Evolutionary conservation across 495 filamentous ascomycete species (phyloP).

Genomic region (Cercophora newfieldiana): DNA sequence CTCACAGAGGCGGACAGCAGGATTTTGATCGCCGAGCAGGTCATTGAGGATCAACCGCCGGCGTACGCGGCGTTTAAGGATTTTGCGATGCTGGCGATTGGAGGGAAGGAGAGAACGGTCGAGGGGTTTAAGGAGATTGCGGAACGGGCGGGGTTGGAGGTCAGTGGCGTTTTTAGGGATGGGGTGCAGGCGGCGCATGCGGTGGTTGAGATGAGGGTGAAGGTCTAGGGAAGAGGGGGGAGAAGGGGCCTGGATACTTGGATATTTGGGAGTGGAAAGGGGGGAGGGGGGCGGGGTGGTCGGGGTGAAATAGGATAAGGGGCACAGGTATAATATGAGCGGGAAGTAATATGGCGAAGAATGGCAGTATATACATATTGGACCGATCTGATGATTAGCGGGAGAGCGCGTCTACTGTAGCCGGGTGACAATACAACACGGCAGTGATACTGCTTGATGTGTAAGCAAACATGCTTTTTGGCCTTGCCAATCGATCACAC

Average conservation of each 20-base stretch:
- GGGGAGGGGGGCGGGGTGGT: background rate
- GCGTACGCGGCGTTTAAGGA: slow-evolving; percentile 38
- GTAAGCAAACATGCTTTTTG: background rate
- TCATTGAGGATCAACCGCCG: slow-evolving; percentile 29
- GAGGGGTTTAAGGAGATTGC: slow-evolving; percentile 31
- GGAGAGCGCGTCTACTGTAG: no score
- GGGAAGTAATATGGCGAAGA: no score
- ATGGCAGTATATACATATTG: no score
- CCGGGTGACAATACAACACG: background rate
- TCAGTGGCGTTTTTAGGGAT: slow-evolving; percentile 35
- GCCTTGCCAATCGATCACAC: background rate
- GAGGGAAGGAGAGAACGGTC: slow-evolving; percentile 42
- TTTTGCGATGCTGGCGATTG: slow-evolving; percentile 39
- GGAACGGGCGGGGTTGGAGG: slow-evolving; percentile 30
- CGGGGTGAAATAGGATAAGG: background rate
- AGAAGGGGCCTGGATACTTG: background rate
- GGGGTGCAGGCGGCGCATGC: slow-evolving; percentile 26
- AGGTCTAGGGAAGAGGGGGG: background rate
- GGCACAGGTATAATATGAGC: no score
- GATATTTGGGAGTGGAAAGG: background rate
- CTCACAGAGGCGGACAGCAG: slow-evolving; percentile 24
- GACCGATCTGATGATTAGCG: no score
- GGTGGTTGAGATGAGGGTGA: slow-evolving; percentile 30
- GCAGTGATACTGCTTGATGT: no score
- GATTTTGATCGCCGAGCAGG: slow-evolving; percentile 40